Evolutionary conservation across 768 basidiomycete species (phyloP).

Genomic region (Rubroboletus pulcherrimus): DNA sequence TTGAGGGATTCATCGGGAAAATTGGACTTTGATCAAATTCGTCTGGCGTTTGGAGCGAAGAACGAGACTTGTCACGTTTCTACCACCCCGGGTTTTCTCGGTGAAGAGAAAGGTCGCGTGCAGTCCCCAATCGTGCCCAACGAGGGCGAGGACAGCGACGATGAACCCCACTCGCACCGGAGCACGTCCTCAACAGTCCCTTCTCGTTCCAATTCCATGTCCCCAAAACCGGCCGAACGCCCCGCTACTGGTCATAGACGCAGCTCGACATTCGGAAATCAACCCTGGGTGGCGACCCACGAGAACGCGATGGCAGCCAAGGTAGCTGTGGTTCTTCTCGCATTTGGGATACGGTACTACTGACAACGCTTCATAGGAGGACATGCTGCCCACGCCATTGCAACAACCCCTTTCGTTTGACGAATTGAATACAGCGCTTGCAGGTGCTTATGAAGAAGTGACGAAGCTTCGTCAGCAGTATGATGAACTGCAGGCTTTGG

Average conservation of each 20-base stretch:
- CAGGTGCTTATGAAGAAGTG: conserved; percentile 24
- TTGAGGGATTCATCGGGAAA: conserved; percentile 29
- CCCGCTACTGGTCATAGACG: conserved; percentile 14
- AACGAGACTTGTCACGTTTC: neutral
- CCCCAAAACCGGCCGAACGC: conserved; percentile 8
- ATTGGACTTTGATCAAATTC: conserved; percentile 32
- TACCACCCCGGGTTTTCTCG: neutral
- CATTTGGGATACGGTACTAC: neutral
- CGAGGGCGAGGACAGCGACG: conserved; percentile 18
- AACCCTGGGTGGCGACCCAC: conserved; percentile 12
- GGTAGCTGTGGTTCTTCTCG: conserved; percentile 3
- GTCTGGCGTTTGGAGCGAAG: conserved; percentile 24
- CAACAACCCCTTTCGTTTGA: conserved; percentile 22
- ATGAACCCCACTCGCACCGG: conserved; percentile 8
- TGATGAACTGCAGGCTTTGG: conserved; percentile 19
- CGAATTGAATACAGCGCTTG: conserved; percentile 24
- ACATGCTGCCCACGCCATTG: neutral
- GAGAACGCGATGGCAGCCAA: conserved; percentile 3
- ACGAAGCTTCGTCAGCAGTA: conserved; percentile 23
- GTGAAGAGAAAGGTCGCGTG: neutral
- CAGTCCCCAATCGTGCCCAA: neutral
- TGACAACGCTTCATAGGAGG: conserved; percentile 12
- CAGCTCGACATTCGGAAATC: conserved; percentile 24
- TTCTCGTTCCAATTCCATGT: conserved; percentile 15
- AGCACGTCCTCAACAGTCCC: conserved; percentile 5